Percentiles rank a stretch among this genome's conserved stretches.
Conservation (phyloP, 768 basidiomycete species). For the Coprinellus micaceus region DNA sequence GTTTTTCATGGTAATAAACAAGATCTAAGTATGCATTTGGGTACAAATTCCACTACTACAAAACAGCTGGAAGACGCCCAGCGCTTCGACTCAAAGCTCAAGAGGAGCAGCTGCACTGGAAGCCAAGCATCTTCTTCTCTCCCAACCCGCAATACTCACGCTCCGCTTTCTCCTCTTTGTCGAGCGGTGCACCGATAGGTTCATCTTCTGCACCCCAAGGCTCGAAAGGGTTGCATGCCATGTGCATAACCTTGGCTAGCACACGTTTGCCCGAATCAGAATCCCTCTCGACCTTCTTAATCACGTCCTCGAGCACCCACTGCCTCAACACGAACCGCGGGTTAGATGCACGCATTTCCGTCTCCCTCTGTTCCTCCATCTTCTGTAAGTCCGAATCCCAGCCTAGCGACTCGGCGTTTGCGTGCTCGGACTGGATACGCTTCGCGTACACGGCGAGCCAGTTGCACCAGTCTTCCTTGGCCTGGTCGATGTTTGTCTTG, state of each 20-base stretch:
- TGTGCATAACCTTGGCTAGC: conserved; percentile 80
- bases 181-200: conserved; percentile 38
- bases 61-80: background rate
- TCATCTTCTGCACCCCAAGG: conserved; percentile 79
- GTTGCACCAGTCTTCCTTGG: conserved; percentile 47
- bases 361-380: conserved; percentile 43
- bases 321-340: conserved; percentile 92
- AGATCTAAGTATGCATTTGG: background rate
- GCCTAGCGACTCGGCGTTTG: conserved; percentile 26
- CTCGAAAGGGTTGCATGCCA: conserved; percentile 85
- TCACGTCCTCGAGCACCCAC: conserved; percentile 95
- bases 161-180: conserved; percentile 64
- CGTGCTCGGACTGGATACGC: conserved; percentile 52
- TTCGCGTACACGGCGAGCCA: conserved; percentile 66
- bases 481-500: conserved; percentile 39
- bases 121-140: conserved; percentile 71
- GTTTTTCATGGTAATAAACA: background rate
- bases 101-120: conserved; percentile 86
- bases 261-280: conserved; percentile 57
- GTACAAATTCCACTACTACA: background rate
- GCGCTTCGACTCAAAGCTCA: background rate
- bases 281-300: conserved; percentile 69
- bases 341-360: conserved; percentile 59
- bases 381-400: conserved; percentile 19
- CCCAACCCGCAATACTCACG: conserved; percentile 76